These are phyloP conservation scores for Ciborinia camelliae DNA, from an alignment of 2,329 filamentous ascomycete species.

Conservation along the genomic window DNA sequence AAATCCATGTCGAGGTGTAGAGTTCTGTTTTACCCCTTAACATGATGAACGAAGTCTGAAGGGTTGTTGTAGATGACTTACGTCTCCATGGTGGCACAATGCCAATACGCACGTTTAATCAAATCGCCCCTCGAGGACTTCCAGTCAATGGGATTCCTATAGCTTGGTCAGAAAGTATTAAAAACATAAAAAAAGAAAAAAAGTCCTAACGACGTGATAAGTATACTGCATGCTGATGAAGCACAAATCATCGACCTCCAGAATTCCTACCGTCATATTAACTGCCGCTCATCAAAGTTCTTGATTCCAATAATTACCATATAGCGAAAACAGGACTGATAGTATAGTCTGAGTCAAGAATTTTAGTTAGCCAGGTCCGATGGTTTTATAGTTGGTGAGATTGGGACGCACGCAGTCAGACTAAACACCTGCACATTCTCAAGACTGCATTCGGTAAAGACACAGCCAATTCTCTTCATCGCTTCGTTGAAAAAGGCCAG, in stretches of 20 bases:
- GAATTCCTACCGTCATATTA: conserved; percentile 47
- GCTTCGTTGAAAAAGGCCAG: conserved; percentile 61
- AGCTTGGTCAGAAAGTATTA: conserved; percentile 2
- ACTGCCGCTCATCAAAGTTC: conserved; percentile 1
- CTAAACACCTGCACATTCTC: conserved; percentile 58
- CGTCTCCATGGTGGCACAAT: conserved; percentile 54
- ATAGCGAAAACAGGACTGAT: conserved; percentile 50
- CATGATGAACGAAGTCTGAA: background rate
- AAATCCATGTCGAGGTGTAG: conserved; percentile 58
- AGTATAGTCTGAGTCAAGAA: conserved; percentile 46
- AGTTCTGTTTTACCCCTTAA: conserved; percentile 13
- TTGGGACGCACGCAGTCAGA: conserved; percentile 48
- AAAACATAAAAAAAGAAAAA: background rate
- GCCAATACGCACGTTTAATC: conserved; percentile 55
- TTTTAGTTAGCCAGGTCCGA: background rate
- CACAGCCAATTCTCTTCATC: conserved; percentile 56
- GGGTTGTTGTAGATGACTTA: conserved; percentile 36
- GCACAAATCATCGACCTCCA: conserved; percentile 56
- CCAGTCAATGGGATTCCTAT: conserved; percentile 45
- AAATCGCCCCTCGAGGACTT: conserved; percentile 48
- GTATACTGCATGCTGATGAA: conserved; percentile 54
- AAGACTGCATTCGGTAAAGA: conserved; percentile 51
- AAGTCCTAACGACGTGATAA: conserved; percentile 49
- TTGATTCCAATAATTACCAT: conserved; percentile 40
- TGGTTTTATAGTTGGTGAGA: background rate